Percentiles rank a stretch among this genome's conserved stretches.
phyloP scores from a whole-genome alignment of 192 early-diverging fungal genomes.

The Backusella mclennaniae region DNA sequence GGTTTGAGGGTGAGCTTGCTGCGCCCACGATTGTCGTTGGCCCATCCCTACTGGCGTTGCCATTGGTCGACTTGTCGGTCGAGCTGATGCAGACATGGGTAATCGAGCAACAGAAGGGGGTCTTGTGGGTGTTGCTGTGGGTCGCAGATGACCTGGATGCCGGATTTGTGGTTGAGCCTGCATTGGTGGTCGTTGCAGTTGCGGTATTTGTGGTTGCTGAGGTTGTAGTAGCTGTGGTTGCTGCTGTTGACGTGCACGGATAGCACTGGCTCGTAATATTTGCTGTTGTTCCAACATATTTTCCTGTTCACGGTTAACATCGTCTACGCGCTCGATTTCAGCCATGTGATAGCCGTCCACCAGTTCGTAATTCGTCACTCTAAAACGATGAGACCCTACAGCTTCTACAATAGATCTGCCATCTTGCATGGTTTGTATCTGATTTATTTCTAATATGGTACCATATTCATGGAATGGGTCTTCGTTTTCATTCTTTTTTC shows the following conservation, averaged over 20 bases:
- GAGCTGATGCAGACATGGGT: not conserved
- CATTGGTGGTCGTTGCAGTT: not conserved
- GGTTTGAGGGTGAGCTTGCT: slow-evolving; percentile 19
- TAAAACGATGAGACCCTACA: slow-evolving; percentile 44
- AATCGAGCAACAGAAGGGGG: not conserved
- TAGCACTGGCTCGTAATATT: slow-evolving; percentile 8
- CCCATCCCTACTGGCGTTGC: not conserved
- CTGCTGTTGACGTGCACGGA: not conserved
- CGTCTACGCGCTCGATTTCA: slow-evolving; percentile 43
- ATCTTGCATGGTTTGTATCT: slow-evolving; percentile 39
- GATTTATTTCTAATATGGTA: slow-evolving; percentile 48
- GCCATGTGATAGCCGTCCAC: slow-evolving; percentile 49
- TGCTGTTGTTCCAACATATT: slow-evolving; percentile 22
- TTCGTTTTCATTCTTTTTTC: not conserved
- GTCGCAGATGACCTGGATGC: not conserved
- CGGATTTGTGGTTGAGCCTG: not conserved
- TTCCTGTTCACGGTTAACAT: slow-evolving; percentile 41
- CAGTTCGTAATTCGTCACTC: slow-evolving; percentile 31
- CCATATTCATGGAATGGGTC: slow-evolving; percentile 42
- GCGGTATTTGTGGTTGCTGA: not conserved
- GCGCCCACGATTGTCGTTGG: slow-evolving; percentile 21
- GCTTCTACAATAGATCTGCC: slow-evolving; percentile 52
- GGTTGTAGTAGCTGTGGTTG: not conserved
- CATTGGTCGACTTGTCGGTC: not conserved
- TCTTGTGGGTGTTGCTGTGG: not conserved